Percentiles rank a stretch among this genome's conserved stretches.
phyloP scores from a whole-genome alignment of 352 stramenopile species.

The Pythium dissimile region DNA sequence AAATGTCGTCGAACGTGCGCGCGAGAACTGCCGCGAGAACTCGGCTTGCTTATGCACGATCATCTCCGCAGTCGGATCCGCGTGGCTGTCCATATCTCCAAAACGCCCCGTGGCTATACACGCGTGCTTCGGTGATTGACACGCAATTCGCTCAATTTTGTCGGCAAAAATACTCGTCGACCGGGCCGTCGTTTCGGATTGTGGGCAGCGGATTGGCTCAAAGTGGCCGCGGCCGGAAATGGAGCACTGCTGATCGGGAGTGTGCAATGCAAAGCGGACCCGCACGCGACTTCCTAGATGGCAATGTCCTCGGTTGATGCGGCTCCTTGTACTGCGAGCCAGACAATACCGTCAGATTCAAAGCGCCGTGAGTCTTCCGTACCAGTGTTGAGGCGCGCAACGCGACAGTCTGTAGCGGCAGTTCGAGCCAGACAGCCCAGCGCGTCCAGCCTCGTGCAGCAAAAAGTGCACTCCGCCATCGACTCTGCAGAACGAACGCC shows the following conservation, averaged over 20 bases:
- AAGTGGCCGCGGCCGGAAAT: too few species aligned
- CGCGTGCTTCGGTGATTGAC: background rate
- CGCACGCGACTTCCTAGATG: too few species aligned
- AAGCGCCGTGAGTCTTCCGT: too few species aligned
- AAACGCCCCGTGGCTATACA: too few species aligned
- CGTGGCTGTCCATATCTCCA: background rate
- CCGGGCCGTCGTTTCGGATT: background rate
- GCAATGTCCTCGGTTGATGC: too few species aligned
- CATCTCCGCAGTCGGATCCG: constrained; percentile 17
- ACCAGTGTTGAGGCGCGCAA: too few species aligned
- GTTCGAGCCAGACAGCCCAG: background rate
- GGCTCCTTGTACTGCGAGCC: too few species aligned
- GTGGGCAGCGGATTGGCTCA: too few species aligned
- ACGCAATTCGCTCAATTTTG: background rate
- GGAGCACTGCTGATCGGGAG: too few species aligned
- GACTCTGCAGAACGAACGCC: constrained; percentile 42
- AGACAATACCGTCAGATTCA: too few species aligned
- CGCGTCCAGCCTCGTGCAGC: constrained; percentile 47
- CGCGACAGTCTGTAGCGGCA: too few species aligned
- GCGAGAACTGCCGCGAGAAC: constrained; percentile 22
- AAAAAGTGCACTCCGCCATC: constrained; percentile 63
- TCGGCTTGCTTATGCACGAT: constrained; percentile 25
- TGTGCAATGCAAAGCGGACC: too few species aligned
- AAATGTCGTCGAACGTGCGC: constrained; percentile 17
- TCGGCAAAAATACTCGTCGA: constrained; percentile 7